Evolutionary conservation across 176 grass and related monocot genomes (phyloP).

Genomic region (Rhynchospora breviuscula): DNA sequence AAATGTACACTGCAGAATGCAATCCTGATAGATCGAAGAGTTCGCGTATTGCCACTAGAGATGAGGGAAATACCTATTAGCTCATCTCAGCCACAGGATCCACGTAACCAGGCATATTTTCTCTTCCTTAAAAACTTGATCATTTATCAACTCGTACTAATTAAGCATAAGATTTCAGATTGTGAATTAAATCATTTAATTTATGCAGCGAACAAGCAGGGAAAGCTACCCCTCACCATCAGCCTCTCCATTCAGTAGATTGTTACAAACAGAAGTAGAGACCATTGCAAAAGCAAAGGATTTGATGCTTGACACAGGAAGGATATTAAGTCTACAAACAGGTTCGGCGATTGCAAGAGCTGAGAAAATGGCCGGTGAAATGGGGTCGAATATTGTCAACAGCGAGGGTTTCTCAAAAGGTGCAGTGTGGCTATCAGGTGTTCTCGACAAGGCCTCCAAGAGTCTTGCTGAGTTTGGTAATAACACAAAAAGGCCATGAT

Average conservation of each 20-base stretch:
- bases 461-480: not conserved
- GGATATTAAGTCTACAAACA: not conserved
- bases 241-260: not conserved
- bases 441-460: slow-evolving; percentile 19
- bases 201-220: not conserved
- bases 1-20: not conserved
- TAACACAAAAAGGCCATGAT: not conserved
- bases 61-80: slow-evolving; percentile 21
- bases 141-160: not conserved
- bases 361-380: not conserved
- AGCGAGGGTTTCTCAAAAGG: slow-evolving; percentile 15
- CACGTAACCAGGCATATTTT: not conserved
- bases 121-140: not conserved
- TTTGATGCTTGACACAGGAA: not conserved
- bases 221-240: not conserved
- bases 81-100: not conserved
- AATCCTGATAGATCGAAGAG: not conserved
- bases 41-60: slow-evolving; percentile 20
- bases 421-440: not conserved
- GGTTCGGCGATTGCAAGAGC: not conserved
- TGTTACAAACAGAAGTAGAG: not conserved
- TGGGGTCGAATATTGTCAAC: slow-evolving; percentile 9
- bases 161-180: not conserved
- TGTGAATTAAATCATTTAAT: not conserved
- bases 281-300: slow-evolving; percentile 22